Evolutionary conservation across 1,284 basidiomycete genomes (phyloP).

Genomic region (Boletus sp.): DNA sequence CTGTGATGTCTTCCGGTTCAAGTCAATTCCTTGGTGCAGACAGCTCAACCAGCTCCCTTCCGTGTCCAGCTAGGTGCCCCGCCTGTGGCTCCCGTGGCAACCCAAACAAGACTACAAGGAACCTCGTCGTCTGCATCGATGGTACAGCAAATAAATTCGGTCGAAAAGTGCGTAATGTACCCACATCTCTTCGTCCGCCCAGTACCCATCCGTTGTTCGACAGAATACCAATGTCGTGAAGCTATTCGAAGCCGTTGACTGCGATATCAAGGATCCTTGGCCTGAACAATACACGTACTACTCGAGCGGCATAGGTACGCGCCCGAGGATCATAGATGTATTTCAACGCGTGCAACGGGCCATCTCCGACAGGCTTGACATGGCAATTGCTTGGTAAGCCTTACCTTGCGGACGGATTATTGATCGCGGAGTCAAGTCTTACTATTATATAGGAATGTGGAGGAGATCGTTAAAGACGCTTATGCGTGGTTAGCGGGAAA

Average conservation of each 20-base stretch:
- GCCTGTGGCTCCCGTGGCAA: slow-evolving; percentile 8
- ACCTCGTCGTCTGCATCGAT: slow-evolving; percentile 36
- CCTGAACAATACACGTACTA: slow-evolving; percentile 36
- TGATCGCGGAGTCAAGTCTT: neutral
- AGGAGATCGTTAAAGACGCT: slow-evolving; percentile 8
- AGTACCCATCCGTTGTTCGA: neutral
- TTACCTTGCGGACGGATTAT: neutral
- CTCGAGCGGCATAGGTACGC: slow-evolving; percentile 41
- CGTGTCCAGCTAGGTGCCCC: slow-evolving; percentile 9
- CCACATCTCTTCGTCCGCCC: neutral
- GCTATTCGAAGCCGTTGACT: slow-evolving; percentile 16
- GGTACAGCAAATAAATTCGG: slow-evolving; percentile 36
- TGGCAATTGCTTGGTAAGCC: slow-evolving; percentile 24
- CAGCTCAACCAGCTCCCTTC: slow-evolving; percentile 4
- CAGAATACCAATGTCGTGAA: slow-evolving; percentile 19
- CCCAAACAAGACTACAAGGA: slow-evolving; percentile 19
- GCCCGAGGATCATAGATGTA: slow-evolving; percentile 27
- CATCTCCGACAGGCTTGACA: slow-evolving; percentile 20
- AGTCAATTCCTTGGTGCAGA: slow-evolving; percentile 3
- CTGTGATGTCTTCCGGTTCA: slow-evolving; percentile 13
- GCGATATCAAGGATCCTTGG: slow-evolving; percentile 18
- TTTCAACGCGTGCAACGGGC: slow-evolving; percentile 20
- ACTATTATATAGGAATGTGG: slow-evolving; percentile 1
- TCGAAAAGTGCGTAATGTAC: slow-evolving; percentile 17
- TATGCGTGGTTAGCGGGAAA: slow-evolving; percentile 7